phyloP scores from a whole-genome alignment of 495 filamentous ascomycete species.

The Tuber brumale region DNA sequence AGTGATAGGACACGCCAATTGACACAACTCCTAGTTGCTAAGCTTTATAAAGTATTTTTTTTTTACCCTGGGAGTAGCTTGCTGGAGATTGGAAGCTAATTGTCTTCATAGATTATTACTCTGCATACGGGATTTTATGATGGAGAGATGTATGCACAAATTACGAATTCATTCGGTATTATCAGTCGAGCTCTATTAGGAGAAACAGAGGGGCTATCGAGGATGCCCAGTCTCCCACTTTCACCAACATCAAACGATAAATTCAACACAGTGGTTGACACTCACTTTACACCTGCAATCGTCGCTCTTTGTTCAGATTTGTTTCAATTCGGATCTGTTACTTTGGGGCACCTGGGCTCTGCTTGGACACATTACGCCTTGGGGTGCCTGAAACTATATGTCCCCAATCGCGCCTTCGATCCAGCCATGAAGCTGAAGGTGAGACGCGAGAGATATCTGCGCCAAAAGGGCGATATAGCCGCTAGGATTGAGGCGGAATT shows the following conservation, averaged over 20 bases:
- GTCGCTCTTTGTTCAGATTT: slow-evolving; percentile 11
- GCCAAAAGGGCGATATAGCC: slow-evolving; percentile 51
- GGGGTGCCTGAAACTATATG: slow-evolving; percentile 66
- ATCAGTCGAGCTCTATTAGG: background rate
- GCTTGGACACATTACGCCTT: slow-evolving; percentile 63
- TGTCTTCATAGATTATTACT: slow-evolving; percentile 22
- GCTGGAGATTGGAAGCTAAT: background rate
- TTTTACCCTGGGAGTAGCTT: background rate
- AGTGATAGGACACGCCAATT: slow-evolving; percentile 30
- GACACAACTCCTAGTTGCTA: slow-evolving; percentile 17
- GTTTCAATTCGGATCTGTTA: background rate
- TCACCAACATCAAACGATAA: slow-evolving; percentile 6
- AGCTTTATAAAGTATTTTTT: slow-evolving; percentile 18
- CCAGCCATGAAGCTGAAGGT: slow-evolving; percentile 72
- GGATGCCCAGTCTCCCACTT: background rate
- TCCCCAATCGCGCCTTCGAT: slow-evolving; percentile 79
- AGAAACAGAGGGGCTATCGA: background rate
- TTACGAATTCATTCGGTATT: slow-evolving; percentile 14
- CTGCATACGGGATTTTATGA: slow-evolving; percentile 20
- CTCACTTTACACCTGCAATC: slow-evolving; percentile 46
- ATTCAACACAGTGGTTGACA: slow-evolving; percentile 37
- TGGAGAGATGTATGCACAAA: background rate
- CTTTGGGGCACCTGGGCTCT: slow-evolving; percentile 9
- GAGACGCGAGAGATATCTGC: slow-evolving; percentile 58
- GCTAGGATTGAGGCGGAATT: slow-evolving; percentile 56